Evolutionary conservation across 2,329 filamentous ascomycete genomes (phyloP), one percentile per base, ranked within the genome.

Genomic region (Colletotrichum aenigma): DNA sequence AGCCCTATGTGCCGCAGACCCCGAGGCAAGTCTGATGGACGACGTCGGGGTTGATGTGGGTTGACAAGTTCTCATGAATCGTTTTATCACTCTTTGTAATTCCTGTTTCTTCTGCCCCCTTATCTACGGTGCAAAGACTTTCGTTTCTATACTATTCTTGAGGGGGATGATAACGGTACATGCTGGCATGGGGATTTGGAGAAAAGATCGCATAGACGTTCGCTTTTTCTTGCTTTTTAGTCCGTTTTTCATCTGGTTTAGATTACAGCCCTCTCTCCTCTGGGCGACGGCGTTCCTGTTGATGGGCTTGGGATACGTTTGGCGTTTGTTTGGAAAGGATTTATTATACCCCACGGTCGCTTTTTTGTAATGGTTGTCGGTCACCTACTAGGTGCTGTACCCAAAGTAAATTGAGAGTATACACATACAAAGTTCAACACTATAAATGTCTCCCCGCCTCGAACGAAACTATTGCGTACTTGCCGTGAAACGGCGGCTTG

Each of bases 1-100:
- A 84, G 78, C 82, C 84, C 6, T 89, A 85, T 76, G 85, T 89
- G 52, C 86, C 86, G 34, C 58, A 64, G 21, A 76, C 74, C 21
- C 74, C 74, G 38, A 64, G n/a, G n/a, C 18, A n/a, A 48, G 16
- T 15, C 9, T 16, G 15, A 32, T 10, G 13, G 21, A 10, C 21
- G 9, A 8, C 9, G 26, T 28, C 18, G 38, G 38, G 18, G 0
- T 2, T 43, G 38, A n/a, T 10, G 36, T 61, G 24, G 10, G 4
- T 38, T 18, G 36, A 38, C 16, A 38, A 18, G 4, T 65, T 65
- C n/a, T 43, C 34, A 15, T 30, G 24, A 34, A 32, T 43, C 26
- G n/a, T 30, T 21, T n/a, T 38, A 34, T 67, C 36, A 30, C 36
- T 58, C 13, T 36, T 28, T 56, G 26, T 58, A 28, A 52, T 67